Conservation (phyloP, 352 stramenopile species). For the Globisporangium yorkense region DNA sequence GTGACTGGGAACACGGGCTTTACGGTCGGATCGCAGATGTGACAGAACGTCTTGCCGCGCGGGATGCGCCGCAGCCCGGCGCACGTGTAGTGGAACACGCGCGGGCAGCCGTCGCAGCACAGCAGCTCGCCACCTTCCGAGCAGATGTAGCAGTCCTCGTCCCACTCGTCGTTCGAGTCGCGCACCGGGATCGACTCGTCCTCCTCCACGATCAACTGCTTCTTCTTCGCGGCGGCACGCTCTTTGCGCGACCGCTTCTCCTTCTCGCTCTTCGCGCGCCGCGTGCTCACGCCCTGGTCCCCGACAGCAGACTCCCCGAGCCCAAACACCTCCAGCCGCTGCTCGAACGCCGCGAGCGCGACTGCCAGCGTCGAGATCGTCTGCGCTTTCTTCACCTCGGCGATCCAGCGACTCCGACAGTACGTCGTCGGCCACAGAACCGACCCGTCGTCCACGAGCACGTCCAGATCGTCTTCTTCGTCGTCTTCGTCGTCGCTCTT, state of each 20-base stretch:
- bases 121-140: conserved; percentile 77
- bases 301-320: conserved; percentile 48
- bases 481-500: conserved; percentile 71
- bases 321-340: conserved; percentile 61
- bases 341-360: conserved; percentile 56
- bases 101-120: conserved; percentile 89
- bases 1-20: conserved; percentile 51
- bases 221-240: conserved; percentile 61
- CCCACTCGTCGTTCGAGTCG: conserved; percentile 77
- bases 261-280: conserved; percentile 58
- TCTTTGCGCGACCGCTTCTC: conserved; percentile 70
- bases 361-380: conserved; percentile 55
- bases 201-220: conserved; percentile 52
- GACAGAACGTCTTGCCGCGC: conserved; percentile 83
- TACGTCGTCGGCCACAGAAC: conserved; percentile 69
- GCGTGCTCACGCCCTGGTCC: conserved; percentile 30
- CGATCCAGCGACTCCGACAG: conserved; percentile 68
- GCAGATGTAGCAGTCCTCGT: conserved; percentile 89
- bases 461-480: conserved; percentile 71
- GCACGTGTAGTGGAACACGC: conserved; percentile 90
- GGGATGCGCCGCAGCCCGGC: conserved; percentile 68
- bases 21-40: conserved; percentile 65
- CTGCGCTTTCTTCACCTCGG: conserved; percentile 39
- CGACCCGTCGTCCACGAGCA: conserved; percentile 44
- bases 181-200: conserved; percentile 15